phyloP scores from a whole-genome alignment of 352 stramenopile species.

The Bremia lactucae region DNA sequence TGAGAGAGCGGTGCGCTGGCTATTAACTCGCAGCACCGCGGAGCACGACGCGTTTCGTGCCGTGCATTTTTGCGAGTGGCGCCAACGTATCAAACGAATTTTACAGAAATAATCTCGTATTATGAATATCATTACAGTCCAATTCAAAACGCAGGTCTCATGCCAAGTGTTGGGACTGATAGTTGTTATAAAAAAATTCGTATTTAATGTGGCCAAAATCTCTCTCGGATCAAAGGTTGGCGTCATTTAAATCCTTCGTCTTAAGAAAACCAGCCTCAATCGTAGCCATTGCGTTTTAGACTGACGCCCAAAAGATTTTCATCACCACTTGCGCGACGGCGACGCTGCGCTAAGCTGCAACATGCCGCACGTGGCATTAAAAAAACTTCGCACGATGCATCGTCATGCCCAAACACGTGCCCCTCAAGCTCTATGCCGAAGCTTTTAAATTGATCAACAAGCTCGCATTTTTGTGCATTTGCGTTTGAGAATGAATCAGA shows the following conservation, averaged over 20 bases:
- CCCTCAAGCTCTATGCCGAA: conserved; percentile 97
- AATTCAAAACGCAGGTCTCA: too few relatives aligned
- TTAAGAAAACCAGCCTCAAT: conserved; percentile 2
- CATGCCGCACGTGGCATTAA: conserved; percentile 64
- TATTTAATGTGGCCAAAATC: too few relatives aligned
- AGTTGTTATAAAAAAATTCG: too few relatives aligned
- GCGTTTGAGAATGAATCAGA: conserved; percentile 89
- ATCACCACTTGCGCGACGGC: conserved; percentile 95
- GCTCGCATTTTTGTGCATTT: conserved; percentile 93
- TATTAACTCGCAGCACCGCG: too few relatives aligned
- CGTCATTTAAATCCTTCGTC: conserved; percentile 7
- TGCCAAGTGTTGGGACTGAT: too few relatives aligned
- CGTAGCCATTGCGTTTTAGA: conserved; percentile 9
- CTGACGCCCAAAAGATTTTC: conserved; percentile 90
- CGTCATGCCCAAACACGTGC: conserved; percentile 98
- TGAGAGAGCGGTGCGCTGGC: too few relatives aligned
- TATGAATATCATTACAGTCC: too few relatives aligned
- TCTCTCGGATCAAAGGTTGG: too few relatives aligned
- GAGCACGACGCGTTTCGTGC: too few relatives aligned
- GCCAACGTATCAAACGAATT: too few relatives aligned
- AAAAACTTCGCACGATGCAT: conserved; percentile 88
- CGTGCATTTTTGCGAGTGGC: too few relatives aligned
- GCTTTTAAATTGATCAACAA: conserved; percentile 91
- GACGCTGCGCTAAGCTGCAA: conserved; percentile 73
- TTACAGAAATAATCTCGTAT: too few relatives aligned